A percentile compares a stretch with the other conserved stretches of the same genome.
Evolutionary conservation across 257 asterid genomes (phyloP).

Genomic region (Solanum bulbocastanum): DNA sequence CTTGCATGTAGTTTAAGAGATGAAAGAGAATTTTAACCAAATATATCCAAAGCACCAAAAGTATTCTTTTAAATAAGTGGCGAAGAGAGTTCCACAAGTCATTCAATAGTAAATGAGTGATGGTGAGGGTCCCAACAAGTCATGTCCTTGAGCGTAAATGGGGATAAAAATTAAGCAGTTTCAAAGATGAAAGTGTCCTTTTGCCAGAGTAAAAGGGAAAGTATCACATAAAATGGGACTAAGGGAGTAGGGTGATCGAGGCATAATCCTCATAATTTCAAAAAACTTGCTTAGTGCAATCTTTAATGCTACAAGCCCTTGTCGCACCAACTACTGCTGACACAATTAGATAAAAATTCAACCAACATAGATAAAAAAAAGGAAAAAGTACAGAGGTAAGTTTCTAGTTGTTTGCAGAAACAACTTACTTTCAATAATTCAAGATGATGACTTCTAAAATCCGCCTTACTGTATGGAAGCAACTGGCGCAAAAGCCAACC

Average conservation of each 20-base stretch:
- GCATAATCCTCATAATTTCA: neutral
- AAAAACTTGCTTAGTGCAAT: neutral
- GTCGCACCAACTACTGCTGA: neutral
- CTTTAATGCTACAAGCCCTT: neutral
- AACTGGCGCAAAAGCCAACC: slow-evolving; percentile 99
- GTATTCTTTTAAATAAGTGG: neutral
- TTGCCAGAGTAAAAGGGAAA: neutral
- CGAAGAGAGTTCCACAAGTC: neutral
- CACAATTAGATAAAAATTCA: neutral
- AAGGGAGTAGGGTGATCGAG: neutral
- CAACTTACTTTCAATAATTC: slow-evolving; percentile 59
- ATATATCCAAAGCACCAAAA: neutral
- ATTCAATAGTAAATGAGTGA: neutral
- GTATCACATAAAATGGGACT: neutral
- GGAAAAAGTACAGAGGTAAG: neutral
- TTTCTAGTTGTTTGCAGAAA: slow-evolving; percentile 3
- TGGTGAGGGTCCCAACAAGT: neutral
- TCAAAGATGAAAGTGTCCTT: neutral
- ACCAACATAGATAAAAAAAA: neutral
- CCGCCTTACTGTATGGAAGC: slow-evolving; percentile 79
- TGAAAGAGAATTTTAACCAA: neutral
- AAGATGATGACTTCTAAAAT: slow-evolving; percentile 63
- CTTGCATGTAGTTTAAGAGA: neutral
- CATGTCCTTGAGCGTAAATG: neutral
- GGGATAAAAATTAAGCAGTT: neutral